Conservation (phyloP, 163 green algal species). For the Scenedesmus sp. region DNA sequence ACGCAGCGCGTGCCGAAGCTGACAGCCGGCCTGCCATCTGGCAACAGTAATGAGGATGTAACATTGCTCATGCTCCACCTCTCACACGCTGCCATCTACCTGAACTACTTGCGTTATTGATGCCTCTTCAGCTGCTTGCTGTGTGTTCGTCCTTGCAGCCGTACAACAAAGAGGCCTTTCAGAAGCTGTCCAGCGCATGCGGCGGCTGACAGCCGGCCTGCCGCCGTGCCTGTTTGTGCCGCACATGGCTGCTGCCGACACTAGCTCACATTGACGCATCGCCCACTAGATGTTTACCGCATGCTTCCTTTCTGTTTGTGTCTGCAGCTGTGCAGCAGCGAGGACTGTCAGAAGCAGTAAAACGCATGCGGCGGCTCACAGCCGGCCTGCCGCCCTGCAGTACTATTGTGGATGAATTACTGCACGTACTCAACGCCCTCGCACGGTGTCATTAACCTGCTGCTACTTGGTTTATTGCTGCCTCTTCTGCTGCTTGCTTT, state of each 20-base stretch:
- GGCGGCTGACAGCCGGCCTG: conserved; percentile 43
- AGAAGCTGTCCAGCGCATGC: not conserved
- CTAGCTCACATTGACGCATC: not conserved
- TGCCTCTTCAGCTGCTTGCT: not conserved
- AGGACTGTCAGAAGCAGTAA: conserved; percentile 57
- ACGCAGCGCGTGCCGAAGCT: conserved; percentile 6
- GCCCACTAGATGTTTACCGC: not conserved
- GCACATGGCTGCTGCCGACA: not conserved
- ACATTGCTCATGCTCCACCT: not conserved
- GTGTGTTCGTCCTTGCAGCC: conserved; percentile 38
- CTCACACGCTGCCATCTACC: not conserved
- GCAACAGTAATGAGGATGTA: conserved; percentile 52
- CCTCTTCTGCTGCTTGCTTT: not conserved
- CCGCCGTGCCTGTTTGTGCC: conserved; percentile 69
- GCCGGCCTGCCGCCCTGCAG: conserved; percentile 56
- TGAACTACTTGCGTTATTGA: not conserved
- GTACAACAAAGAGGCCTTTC: conserved; percentile 32
- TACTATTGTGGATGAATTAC: not conserved
- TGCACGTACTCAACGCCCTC: not conserved
- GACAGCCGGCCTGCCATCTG: conserved; percentile 51
- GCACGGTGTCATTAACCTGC: not conserved
- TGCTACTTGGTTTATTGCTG: not conserved
- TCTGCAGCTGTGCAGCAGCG: conserved; percentile 58
- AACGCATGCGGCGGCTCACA: conserved; percentile 62
- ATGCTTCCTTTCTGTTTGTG: not conserved